Conservation (phyloP, 108 stramenopile species). For the Cyclostephanos invisitatus region DNA sequence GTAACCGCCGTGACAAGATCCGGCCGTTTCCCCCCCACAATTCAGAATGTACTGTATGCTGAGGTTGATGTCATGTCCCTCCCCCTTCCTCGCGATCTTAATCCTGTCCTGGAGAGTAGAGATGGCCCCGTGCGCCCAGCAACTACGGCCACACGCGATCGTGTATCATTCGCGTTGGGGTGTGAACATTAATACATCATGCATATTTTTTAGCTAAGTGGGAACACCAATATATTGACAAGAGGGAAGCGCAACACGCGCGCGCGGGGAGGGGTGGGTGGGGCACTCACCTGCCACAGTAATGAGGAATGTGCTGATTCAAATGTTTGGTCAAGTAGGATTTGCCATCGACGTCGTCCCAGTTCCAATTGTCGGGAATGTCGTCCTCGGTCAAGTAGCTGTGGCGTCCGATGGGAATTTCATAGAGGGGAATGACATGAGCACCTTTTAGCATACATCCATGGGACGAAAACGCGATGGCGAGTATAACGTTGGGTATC, state of each 20-base stretch:
- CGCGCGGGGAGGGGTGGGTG: too few relatives aligned
- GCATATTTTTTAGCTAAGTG: too few relatives aligned
- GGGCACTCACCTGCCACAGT: conserved; percentile 29
- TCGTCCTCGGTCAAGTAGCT: conserved; percentile 37
- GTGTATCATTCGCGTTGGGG: too few relatives aligned
- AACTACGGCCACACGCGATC: too few relatives aligned
- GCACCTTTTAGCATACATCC: too few relatives aligned
- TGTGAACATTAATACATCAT: too few relatives aligned
- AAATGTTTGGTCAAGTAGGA: conserved; percentile 78
- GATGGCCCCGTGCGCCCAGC: conserved; percentile 76
- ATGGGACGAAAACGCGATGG: too few relatives aligned
- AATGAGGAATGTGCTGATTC: conserved; percentile 93
- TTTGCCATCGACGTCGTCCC: conserved; percentile 82
- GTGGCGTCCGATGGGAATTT: background rate
- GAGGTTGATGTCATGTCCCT: conserved; percentile 62
- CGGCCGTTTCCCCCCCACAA: conserved; percentile 69
- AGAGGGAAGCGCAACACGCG: background rate
- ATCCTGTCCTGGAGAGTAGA: conserved; percentile 86
- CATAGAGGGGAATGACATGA: background rate
- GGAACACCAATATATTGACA: too few relatives aligned
- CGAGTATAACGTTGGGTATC: too few relatives aligned
- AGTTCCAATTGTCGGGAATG: conserved; percentile 49
- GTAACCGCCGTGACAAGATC: conserved; percentile 77
- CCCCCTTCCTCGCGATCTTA: conserved; percentile 85
- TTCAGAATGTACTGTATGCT: conserved; percentile 86